phyloP scores from a whole-genome alignment of 148 eudicot species.

The Chenopodium album region DNA sequence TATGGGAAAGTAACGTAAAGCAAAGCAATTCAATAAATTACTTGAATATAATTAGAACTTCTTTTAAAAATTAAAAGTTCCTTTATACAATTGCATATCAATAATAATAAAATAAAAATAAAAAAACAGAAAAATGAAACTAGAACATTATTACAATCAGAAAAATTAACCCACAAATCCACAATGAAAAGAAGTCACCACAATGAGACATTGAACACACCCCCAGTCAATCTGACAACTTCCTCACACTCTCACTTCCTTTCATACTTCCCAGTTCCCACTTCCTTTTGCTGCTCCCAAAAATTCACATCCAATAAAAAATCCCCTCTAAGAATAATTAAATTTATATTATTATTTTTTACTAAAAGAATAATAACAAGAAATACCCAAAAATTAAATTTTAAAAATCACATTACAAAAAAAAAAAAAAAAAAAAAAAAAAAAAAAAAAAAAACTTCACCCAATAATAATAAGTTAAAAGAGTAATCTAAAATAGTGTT shows the following conservation, averaged over 20 bases:
- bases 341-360: background rate
- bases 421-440: background rate
- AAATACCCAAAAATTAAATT: background rate
- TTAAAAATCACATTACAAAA: background rate
- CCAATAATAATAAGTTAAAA: background rate
- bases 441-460: background rate
- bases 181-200: slow-evolving; percentile 8
- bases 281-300: slow-evolving; percentile 23
- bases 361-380: background rate
- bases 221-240: slow-evolving; percentile 9
- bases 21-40: background rate
- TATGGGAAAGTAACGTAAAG: too few species aligned
- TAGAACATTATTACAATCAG: slow-evolving; percentile 21
- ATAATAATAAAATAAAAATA: background rate
- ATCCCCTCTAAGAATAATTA: background rate
- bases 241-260: slow-evolving; percentile 6
- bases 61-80: background rate
- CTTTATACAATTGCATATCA: slow-evolving; percentile 23
- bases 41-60: background rate
- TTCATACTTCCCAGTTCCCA: slow-evolving; percentile 2
- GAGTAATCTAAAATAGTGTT: slow-evolving; percentile 1
- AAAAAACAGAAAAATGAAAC: background rate
- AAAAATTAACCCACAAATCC: slow-evolving; percentile 9
- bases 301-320: slow-evolving; percentile 18
- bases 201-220: slow-evolving; percentile 26